Evolutionary conservation across 306 rosid genomes (phyloP).

Genomic region (Rosa chinensis): DNA sequence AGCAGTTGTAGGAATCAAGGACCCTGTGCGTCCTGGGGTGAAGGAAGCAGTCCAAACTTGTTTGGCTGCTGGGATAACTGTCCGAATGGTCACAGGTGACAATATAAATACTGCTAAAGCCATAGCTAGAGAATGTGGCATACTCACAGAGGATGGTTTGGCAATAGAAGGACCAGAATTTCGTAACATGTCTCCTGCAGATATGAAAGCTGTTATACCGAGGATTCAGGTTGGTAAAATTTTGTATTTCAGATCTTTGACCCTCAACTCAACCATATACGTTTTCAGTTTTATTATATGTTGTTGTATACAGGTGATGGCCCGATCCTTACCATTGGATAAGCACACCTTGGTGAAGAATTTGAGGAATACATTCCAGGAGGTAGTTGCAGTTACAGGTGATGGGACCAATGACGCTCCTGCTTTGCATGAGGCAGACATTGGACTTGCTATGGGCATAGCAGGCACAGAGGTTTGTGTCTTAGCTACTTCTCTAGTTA

Average conservation of each 20-base stretch:
- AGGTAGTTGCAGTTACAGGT: constrained; percentile 95
- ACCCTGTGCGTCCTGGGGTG: constrained; percentile 89
- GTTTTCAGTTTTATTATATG: constrained; percentile 16
- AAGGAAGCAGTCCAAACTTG: constrained; percentile 86
- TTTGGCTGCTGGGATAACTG: constrained; percentile 81
- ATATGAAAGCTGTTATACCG: constrained; percentile 67
- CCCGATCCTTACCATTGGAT: constrained; percentile 82
- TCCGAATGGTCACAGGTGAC: constrained; percentile 98
- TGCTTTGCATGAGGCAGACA: constrained; percentile 90
- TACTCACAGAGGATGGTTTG: constrained; percentile 69
- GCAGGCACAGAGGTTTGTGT: constrained; percentile 89
- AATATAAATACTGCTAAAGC: constrained; percentile 89
- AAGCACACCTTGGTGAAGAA: constrained; percentile 71
- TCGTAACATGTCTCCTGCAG: constrained; percentile 56
- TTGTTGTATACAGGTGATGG: constrained; percentile 77
- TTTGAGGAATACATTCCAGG: constrained; percentile 65
- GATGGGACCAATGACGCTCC: constrained; percentile 99
- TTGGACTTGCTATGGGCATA: constrained; percentile 99
- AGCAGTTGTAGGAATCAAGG: constrained; percentile 88
- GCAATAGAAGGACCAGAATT: constrained; percentile 79
- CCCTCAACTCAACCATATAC: constrained; percentile 18
- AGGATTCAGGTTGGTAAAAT: constrained; percentile 68
- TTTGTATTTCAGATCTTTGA: constrained; percentile 10
- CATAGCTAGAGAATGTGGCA: constrained; percentile 94
- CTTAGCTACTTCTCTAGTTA: constrained; percentile 6